Percentiles rank a stretch among this genome's conserved stretches.
phyloP scores from a whole-genome alignment of 805 yeast species.

The Teunomyces aglyptinius region DNA sequence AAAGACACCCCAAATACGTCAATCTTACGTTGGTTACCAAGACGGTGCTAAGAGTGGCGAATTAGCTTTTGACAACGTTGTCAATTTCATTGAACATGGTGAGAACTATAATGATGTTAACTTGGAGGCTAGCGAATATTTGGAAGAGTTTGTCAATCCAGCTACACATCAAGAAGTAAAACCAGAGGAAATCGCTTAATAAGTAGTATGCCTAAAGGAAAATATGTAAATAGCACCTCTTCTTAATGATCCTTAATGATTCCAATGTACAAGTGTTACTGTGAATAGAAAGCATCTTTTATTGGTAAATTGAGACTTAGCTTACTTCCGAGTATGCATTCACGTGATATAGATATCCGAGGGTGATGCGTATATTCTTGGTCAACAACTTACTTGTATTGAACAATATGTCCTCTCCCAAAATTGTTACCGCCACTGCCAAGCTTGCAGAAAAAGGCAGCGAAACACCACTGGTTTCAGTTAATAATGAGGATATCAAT shows the following conservation, averaged over 20 bases:
- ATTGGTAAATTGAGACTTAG: no score
- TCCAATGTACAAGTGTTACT: not conserved
- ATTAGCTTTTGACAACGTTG: conserved; percentile 67
- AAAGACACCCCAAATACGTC: conserved; percentile 66
- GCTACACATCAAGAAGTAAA: conserved; percentile 15
- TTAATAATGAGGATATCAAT: conserved; percentile 9
- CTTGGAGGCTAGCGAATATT: conserved; percentile 32
- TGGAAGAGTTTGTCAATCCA: conserved; percentile 38
- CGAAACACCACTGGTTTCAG: conserved; percentile 21
- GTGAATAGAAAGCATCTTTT: not conserved
- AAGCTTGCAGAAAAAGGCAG: conserved; percentile 16
- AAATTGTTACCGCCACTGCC: not conserved
- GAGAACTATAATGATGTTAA: conserved; percentile 42
- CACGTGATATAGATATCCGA: conserved; percentile 9
- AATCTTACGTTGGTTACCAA: conserved; percentile 64
- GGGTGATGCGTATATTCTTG: conserved; percentile 14
- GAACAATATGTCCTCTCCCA: conserved; percentile 1
- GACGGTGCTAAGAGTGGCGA: conserved; percentile 75
- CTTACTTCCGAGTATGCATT: not conserved
- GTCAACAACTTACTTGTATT: not conserved
- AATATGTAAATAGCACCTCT: not conserved
- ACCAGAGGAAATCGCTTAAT: conserved; percentile 7
- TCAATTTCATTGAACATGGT: conserved; percentile 77
- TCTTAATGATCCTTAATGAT: conserved; percentile 4
- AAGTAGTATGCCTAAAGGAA: not conserved